These are phyloP conservation scores for Coemansia sp. DNA, from an alignment of 192 early-diverging fungal genomes.

Conservation along the genomic window DNA sequence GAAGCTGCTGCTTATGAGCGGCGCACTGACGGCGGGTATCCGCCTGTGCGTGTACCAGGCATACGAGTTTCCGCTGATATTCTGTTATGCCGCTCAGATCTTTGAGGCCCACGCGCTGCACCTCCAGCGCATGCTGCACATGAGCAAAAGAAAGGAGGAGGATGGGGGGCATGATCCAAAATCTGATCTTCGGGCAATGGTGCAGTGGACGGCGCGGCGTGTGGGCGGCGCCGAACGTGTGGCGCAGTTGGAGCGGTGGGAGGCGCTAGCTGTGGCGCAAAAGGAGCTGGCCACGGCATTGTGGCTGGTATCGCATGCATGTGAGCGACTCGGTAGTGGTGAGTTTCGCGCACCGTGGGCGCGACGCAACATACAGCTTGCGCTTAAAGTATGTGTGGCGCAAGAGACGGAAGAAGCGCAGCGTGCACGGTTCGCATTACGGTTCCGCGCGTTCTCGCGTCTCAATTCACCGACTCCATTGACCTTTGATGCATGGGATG, in stretches of 20 bases:
- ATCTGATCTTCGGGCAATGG: too few species aligned
- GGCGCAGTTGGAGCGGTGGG: constrained; percentile 24
- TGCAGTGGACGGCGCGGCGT: background rate
- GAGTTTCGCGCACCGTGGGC: constrained; percentile 35
- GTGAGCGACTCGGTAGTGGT: constrained; percentile 20
- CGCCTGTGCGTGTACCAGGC: constrained; percentile 32
- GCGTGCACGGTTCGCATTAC: constrained; percentile 24
- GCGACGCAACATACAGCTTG: background rate
- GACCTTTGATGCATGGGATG: constrained; percentile 28
- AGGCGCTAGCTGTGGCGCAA: constrained; percentile 11
- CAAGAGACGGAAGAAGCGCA: constrained; percentile 18
- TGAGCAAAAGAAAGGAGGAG: too few species aligned
- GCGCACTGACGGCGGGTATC: constrained; percentile 21
- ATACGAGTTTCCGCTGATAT: constrained; percentile 37
- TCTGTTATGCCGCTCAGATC: constrained; percentile 32
- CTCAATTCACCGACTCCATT: constrained; percentile 40
- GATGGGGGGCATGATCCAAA: too few species aligned
- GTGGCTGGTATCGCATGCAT: constrained; percentile 40
- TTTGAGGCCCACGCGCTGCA: constrained; percentile 36
- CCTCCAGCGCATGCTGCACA: constrained; percentile 16
- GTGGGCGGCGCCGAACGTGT: constrained; percentile 1
- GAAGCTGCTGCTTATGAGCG: constrained; percentile 39
- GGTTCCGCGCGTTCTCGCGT: constrained; percentile 36
- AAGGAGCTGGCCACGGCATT: constrained; percentile 33
- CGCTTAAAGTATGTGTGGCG: constrained; percentile 3